Percentiles rank a stretch among this genome's conserved stretches.
Conservation (phyloP, 441 rosid species). For the Mallotus repandus region DNA sequence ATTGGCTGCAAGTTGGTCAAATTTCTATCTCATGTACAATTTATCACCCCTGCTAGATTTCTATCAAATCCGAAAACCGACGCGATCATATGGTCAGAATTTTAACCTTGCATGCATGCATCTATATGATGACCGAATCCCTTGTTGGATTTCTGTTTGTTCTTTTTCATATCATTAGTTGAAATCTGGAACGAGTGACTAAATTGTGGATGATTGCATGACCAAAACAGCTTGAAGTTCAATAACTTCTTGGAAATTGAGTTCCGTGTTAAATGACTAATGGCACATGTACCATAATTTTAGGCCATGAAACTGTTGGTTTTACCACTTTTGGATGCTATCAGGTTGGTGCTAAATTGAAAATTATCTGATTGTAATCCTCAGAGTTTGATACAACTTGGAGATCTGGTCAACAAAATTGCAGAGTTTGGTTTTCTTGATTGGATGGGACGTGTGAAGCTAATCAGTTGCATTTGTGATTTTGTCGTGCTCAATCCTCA, state of each 20-base stretch:
- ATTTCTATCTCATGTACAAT: neutral
- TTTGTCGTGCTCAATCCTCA: slow-evolving; percentile 71
- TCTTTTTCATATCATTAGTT: neutral
- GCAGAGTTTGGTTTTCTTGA: slow-evolving; percentile 79
- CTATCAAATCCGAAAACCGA: neutral
- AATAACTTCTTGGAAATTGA: neutral
- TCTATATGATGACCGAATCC: no score
- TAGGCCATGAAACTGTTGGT: neutral
- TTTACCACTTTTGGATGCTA: neutral
- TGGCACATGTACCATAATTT: neutral
- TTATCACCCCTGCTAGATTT: neutral
- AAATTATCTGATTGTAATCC: slow-evolving; percentile 19
- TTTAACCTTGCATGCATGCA: neutral
- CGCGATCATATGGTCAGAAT: neutral
- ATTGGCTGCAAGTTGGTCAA: neutral
- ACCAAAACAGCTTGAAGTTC: neutral
- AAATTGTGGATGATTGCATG: neutral
- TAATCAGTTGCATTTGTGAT: slow-evolving; percentile 75
- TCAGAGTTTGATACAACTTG: slow-evolving; percentile 66
- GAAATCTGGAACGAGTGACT: neutral
- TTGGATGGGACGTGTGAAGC: slow-evolving; percentile 84
- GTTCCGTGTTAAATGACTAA: neutral
- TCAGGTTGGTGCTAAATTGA: slow-evolving; percentile 1
- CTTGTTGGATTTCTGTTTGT: neutral
- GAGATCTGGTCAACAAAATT: slow-evolving; percentile 61